Base-by-base conservation (phyloP, 768 basidiomycete species). In the Suillus variegatus region DNA sequence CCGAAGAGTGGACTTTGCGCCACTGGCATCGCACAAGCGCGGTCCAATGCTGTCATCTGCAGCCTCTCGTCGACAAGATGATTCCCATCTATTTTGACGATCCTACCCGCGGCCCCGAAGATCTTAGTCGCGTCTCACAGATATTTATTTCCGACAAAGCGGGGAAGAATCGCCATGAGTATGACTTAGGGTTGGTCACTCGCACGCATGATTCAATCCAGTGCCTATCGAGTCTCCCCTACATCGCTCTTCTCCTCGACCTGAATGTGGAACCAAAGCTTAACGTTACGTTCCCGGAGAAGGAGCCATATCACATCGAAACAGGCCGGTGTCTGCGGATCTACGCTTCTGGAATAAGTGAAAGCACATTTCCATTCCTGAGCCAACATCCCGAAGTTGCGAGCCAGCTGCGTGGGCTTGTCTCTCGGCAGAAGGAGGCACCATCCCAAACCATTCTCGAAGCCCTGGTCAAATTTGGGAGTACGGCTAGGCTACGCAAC, bases 111-210 rank as follows among this genome's bases (percentile, higher is more conserved):
- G 44, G 22, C 22, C 60, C 8, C 0, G 22, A 18, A 0, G 20
- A 32, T n/a, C 1, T 22, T 9, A 46, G n/a, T 2, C 13, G 13
- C 10, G 47, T 66, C 16, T 71, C 66, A 3, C 67, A 69, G 5
- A 66, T 68, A 0, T 69, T 74, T 36, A 66, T 75, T 44, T 71
- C 70, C 9, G 68, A 67, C 63, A 65, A 68, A 38, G 63, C 58
- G 32, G 61, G 61, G 12, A 41, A 61, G 44, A 16, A 47, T 43
- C 7, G 3, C 46, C 20, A 22, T 46, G 14, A 41, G 14, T 8
- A 14, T 14, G 20, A 22, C 13, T 63, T 57, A 36, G 3, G 3
- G 8, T 3, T 1, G 22, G 38, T 63, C 54, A 51, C 38, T 6
- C 62, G 49, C 54, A 35, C 7, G 12, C 28, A 63, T 22, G 12